phyloP scores from a whole-genome alignment of 1,139 yeast species.

The Sugiyamaella paludigena region DNA sequence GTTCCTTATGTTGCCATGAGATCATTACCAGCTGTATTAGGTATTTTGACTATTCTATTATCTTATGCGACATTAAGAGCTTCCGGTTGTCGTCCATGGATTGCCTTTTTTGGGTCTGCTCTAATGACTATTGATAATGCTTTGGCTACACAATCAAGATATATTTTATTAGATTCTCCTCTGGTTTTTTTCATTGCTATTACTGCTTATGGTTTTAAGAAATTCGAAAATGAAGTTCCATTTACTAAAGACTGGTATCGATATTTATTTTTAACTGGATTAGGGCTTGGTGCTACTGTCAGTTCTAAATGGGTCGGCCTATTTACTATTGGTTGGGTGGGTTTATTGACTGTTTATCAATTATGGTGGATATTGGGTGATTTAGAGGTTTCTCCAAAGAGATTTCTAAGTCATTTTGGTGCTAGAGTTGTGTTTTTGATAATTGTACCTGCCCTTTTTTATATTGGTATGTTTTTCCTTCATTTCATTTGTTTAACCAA shows the following conservation, averaged over 20 bases:
- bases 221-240: constrained; percentile 77
- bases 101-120: constrained; percentile 65
- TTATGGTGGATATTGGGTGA: constrained; percentile 91
- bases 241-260: constrained; percentile 68
- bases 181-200: constrained; percentile 87
- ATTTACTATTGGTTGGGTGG: constrained; percentile 93
- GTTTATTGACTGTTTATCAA: constrained; percentile 67
- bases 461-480: constrained; percentile 68
- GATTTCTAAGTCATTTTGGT: constrained; percentile 52
- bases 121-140: constrained; percentile 81
- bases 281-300: constrained; percentile 82
- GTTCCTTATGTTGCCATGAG: constrained; percentile 92
- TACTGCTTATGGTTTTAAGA: constrained; percentile 74
- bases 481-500: constrained; percentile 70
- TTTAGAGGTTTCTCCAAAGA: constrained; percentile 54
- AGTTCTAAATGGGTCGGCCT: constrained; percentile 97
- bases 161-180: constrained; percentile 88
- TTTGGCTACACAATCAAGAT: constrained; percentile 82
- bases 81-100: constrained; percentile 79
- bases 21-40: constrained; percentile 76
- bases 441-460: constrained; percentile 66
- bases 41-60: constrained; percentile 74
- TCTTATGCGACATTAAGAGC: constrained; percentile 78
- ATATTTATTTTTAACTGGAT: constrained; percentile 68
- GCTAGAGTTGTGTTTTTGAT: constrained; percentile 60